A percentile compares a stretch with the other conserved stretches of the same genome.
Evolutionary conservation across 1,139 yeast species (phyloP).

Genomic region (Wickerhamiella infanticola): DNA sequence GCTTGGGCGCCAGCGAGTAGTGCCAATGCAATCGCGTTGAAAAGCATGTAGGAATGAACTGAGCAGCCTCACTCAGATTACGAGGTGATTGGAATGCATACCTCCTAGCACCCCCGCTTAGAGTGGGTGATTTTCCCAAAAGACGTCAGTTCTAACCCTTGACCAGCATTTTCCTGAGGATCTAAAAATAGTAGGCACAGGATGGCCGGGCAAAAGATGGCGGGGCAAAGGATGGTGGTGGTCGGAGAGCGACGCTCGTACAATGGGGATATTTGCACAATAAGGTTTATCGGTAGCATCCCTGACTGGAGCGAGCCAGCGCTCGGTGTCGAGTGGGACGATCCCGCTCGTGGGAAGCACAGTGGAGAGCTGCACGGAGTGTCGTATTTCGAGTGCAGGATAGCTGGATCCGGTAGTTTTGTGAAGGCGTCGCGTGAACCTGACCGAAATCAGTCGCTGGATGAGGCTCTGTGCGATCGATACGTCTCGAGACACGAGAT

Average conservation of each 20-base stretch:
- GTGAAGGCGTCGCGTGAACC: conserved; percentile 33
- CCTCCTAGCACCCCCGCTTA: no score
- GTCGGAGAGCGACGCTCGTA: conserved; percentile 13
- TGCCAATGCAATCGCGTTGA: background rate
- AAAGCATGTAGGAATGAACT: background rate
- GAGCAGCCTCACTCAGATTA: no score
- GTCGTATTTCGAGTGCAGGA: conserved; percentile 29
- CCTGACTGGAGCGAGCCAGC: conserved; percentile 46
- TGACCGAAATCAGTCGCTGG: conserved; percentile 25
- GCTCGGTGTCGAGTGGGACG: conserved; percentile 82
- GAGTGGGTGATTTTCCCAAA: no score
- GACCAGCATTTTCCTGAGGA: no score
- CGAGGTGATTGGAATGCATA: no score
- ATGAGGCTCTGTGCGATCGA: conserved; percentile 34
- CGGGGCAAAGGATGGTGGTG: background rate
- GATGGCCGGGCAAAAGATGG: no score
- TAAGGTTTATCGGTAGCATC: conserved; percentile 44
- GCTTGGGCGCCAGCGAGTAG: conserved; percentile 17
- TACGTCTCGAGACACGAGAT: conserved; percentile 29
- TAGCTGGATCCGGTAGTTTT: conserved; percentile 45
- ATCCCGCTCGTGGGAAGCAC: conserved; percentile 40
- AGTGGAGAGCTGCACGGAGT: conserved; percentile 34
- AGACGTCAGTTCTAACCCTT: no score
- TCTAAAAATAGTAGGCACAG: no score
- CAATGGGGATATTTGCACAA: conserved; percentile 42